Conservation (phyloP, 2,329 filamentous ascomycete species). For the Drechslera avenae region DNA sequence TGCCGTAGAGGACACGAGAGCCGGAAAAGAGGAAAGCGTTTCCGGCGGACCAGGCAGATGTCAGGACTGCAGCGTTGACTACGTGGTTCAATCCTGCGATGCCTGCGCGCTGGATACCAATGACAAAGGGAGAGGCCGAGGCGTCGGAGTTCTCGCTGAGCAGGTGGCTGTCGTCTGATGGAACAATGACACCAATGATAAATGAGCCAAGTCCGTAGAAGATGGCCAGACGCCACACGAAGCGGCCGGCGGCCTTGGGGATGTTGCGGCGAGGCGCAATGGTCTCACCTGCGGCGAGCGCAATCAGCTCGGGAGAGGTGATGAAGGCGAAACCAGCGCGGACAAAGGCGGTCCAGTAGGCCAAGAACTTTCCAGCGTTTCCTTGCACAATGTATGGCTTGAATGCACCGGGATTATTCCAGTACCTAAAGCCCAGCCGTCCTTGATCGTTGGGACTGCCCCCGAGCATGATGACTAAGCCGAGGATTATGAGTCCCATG, state of each 20-base stretch:
- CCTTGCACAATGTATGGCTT: conserved; percentile 57
- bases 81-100: conserved; percentile 71
- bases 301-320: conserved; percentile 44
- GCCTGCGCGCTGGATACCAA: conserved; percentile 70
- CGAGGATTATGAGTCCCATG: conserved; percentile 44
- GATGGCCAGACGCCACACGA: conserved; percentile 60
- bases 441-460: conserved; percentile 44
- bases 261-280: conserved; percentile 50
- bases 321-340: conserved; percentile 57
- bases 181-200: conserved; percentile 65
- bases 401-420: conserved; percentile 67
- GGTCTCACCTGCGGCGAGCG: conserved; percentile 42
- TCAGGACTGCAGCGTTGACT: conserved; percentile 77
- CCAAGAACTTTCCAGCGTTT: conserved; percentile 65
- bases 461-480: conserved; percentile 45
- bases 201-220: conserved; percentile 62
- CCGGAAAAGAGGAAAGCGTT: conserved; percentile 68
- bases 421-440: conserved; percentile 66
- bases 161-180: conserved; percentile 58
- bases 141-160: conserved; percentile 40
- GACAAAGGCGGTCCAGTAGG: conserved; percentile 61
- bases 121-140: conserved; percentile 58
- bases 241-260: conserved; percentile 58
- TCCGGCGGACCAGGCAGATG: conserved; percentile 71
- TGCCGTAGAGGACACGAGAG: conserved; percentile 57